Base-by-base conservation (phyloP, 169 alveolate species). In the Plasmodium falciparum region DNA sequence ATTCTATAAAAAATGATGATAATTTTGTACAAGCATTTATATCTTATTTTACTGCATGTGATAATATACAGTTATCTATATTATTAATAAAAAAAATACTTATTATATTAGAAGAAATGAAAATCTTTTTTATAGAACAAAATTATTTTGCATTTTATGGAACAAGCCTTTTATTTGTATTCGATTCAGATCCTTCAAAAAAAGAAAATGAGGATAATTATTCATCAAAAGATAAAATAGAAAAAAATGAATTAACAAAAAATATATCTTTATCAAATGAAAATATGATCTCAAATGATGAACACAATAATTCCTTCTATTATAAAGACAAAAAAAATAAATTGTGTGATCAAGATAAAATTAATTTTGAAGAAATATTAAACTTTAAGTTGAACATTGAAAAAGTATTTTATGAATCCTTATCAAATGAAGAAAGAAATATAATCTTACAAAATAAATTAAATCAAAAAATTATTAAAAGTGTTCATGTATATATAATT, bases 131-230 rank as follows among this genome's bases (percentile, higher is more conserved):
- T 66, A 93, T 89, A 65, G 59, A 62, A 3, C 96, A 93, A 85
- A 73, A 63, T 2, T 63, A 67, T 52, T 88, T 93, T 91, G 95
- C 93, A 50, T 88, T 93, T 52, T 93, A 89, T 76, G 96, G 96
- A 39, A 63, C 92, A 24, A 91, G 94, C 58, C 70, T 93, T 54
- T 75, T 93, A 52, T 93, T 93, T 65, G 95, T 93, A 43, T 93
- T 63, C 49, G 96, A 93, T 63, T 75, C 95, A 20, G 74, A 66
- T 20, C 92, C 90, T 20, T 74, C 83, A 4, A 69, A 76, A 45
- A 66, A 85, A 29, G 26, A 83, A 22, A 66, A 59, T 26, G 86
- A 89, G 13, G 39, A 58, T 29, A 20, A 22, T 11, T 8, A 22
- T 47, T 6, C 65, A 52, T 8, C 11, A 22, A 26, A 62, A 22